Evolutionary conservation across 202 grass and related monocot genomes (phyloP), one percentile per base, ranked within the genome.

Genomic region (Hordeum pubiflorum): DNA sequence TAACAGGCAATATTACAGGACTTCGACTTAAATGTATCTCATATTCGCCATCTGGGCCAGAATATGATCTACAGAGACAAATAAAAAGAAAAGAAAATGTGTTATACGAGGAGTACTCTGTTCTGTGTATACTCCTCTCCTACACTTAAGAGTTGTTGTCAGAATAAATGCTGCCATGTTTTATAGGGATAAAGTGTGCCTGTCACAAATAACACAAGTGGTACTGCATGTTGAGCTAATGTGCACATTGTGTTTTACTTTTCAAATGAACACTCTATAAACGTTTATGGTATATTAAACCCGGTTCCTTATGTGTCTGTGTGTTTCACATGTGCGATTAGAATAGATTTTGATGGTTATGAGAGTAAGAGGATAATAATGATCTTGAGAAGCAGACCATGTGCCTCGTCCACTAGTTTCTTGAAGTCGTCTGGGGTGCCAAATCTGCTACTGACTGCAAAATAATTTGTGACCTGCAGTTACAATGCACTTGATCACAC

Each of bases 371-470:
- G 52, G 59, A 80, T 74, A 38, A 41, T 65, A 40, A 72, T 70
- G 46, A 77, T 52, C 50, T 55, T 59, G 69, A 68, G 50, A 89
- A 77, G 29, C 83, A 88, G 38, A 93, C 94, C 91, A 44, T 97
- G 94, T 63, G 94, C 94, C 84, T 97, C 90, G 58, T 97, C 94
- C 1, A 97, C 94, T 83, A 97, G 87, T 64, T 87, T 86, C 83
- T 97, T 97, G 70, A 97, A 97, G 72, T 97, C 94, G 20, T 97
- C 91, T 34, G 92, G 94, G 64, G 92, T 93, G 61, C 94, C 94
- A 92, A 97, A 97, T 94, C 92, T 91, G 86, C 94, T 97, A 78
- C 94, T 97, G 41, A 89, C 92, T 79, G 94, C 92, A 82, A 97
- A 97, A 73, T 83, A 97, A 91, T 94, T 97, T 58, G 94, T 94